Conservation (phyloP, 164 flowering plant species). For the Protea cynaroides region DNA sequence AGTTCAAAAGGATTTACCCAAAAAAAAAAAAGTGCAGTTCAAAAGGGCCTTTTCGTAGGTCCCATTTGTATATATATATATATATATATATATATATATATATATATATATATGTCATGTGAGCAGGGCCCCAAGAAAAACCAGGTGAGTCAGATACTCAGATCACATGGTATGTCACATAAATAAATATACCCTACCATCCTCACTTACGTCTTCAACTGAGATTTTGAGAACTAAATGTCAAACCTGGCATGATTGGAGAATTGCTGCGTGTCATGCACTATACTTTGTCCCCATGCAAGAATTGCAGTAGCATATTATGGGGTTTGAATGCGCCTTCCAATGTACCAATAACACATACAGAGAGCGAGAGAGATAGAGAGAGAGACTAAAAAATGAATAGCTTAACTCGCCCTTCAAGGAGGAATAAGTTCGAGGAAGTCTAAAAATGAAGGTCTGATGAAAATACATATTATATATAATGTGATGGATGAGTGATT, state of each 20-base stretch:
- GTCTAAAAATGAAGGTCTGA: background rate
- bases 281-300: background rate
- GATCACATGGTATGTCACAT: background rate
- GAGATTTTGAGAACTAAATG: no score
- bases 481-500: no score
- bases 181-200: background rate
- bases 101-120: background rate
- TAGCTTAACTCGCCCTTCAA: conserved; percentile 4
- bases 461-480: no score
- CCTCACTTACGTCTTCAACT: background rate
- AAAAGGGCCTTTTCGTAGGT: no score
- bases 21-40: no score
- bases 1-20: no score
- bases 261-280: background rate
- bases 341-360: background rate
- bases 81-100: no score
- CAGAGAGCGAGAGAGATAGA: background rate
- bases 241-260: background rate
- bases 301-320: no score
- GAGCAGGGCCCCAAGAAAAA: background rate
- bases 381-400: no score
- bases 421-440: conserved; percentile 9
- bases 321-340: no score
- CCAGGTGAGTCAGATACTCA: background rate
- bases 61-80: no score